Base-by-base conservation (phyloP, 192 early-diverging fungal species). In the Gamsiella multidivaricata region DNA sequence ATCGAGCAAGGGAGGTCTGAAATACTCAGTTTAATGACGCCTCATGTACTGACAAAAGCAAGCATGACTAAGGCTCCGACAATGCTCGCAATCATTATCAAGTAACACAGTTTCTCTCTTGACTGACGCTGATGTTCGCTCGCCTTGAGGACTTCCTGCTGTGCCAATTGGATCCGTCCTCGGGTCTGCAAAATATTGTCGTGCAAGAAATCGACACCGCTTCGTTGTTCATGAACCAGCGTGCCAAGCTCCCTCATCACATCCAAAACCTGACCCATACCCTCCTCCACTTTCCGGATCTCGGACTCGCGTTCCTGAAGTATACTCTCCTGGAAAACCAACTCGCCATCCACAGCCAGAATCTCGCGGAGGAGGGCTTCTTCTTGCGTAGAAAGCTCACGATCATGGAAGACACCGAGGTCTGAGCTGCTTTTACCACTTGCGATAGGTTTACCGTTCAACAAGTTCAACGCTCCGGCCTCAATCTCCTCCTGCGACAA, bases 171-270 rank as follows among this genome's bases (percentile, higher is more conserved):
- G 15, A 61, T 69, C 23, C 74, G 25, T 2, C 74, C 74, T 3
- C 65, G 34, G 1, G 54, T 58, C 41, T 78, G 74, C 45, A 78
- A 45, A 47, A 78, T 69, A 26, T 78, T 78, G 41, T 78, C 74
- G 25, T 78, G 74, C n/a, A 78, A 52, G 9, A 64, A 78, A 57
- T 78, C 74, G 17, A 78, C 52, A 1, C 54, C 65, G 3, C 46
- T 43, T 12, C 65, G 52, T n/a, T 78, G 74, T 17, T 78, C 74
- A 20, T 64, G 60, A 0, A 78, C 74, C 15, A 78, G 28, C 5
- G 61, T 63, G 12, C 74, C 74, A 8, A 78, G 37, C 26, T 78
- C 74, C 31, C 59, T 61, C 74, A 78, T 78, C 45, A 78, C 66
- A 39, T 78, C 74, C 36, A 69, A 3, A 0, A 78, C 74, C 17